Conservation (phyloP, 441 rosid genomes). For the Gossypium gossypioides region DNA sequence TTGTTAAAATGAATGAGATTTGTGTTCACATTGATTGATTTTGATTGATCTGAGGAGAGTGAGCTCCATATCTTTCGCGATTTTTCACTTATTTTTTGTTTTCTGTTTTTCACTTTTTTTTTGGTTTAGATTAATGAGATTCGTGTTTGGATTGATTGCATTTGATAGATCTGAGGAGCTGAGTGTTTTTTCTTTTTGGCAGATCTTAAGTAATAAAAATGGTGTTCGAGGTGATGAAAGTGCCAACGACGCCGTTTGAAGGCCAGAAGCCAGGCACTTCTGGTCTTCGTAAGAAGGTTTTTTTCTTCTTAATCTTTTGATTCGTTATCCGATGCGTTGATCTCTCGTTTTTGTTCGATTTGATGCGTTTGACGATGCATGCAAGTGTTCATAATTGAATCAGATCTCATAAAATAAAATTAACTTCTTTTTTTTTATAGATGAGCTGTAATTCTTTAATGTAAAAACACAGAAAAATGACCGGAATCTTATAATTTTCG, state of each 20-base stretch:
- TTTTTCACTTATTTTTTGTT: too few relatives aligned
- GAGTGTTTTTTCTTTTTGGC: neutral
- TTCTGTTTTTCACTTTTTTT: neutral
- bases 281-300: constrained; percentile 95
- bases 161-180: neutral
- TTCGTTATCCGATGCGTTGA: neutral
- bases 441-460: neutral
- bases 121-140: neutral
- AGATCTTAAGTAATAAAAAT: neutral
- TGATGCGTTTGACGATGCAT: constrained; percentile 3
- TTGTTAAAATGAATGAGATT: neutral
- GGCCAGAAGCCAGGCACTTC: constrained; percentile 98
- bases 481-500: neutral
- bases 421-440: neutral
- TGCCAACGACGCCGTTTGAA: constrained; percentile 53
- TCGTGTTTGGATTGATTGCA: neutral
- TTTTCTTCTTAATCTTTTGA: neutral
- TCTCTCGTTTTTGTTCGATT: neutral
- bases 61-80: too few relatives aligned
- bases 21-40: neutral
- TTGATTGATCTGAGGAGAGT: neutral
- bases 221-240: constrained; percentile 51
- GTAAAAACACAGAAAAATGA: neutral
- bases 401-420: neutral
- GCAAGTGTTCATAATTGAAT: neutral